Evolutionary conservation across 2,329 filamentous ascomycete species (phyloP), one percentile per base, ranked within the genome.

Genomic region (Cadophora luteo-olivacea): DNA sequence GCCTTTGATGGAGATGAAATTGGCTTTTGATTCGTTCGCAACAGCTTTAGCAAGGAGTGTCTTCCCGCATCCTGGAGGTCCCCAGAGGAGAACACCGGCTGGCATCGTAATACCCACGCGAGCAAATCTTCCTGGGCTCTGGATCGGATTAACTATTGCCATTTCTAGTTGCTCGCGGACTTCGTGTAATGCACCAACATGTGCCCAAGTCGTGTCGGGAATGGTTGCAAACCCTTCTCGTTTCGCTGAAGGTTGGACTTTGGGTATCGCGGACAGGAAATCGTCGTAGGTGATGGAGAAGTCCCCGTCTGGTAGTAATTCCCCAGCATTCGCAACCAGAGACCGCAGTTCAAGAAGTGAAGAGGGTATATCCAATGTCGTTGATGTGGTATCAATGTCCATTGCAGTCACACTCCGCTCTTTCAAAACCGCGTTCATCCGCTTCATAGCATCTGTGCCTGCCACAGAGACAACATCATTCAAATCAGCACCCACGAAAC

Each of bases 1-100:
- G 0, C 96, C 96, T 80, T 97, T 97, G 81, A 99, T 93, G 64
- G 93, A 94, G 80, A 99, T 99, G 83, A 99, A 99, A 80, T 97
- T 98, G 60, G 96, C 96, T 79, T 95, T 93, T 8, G 92, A 94
- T 78, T 97, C 94, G 79, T 97, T 97, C 66, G 96, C 96, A 4
- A 97, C 94, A 3, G 96, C 96, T 81, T 98, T 97, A 22, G 96
- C 96, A 1, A 99, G 89, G 1, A 99, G 86, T 0, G 96, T 99
- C 80, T 99, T 99, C 75, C 96, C 96, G 79, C 96, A 99, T 7
- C 96, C 96, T 0, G 96, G 96, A 0, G 96, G 96, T 0, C 96
- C 96, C 93, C 95, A 99, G 65, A 99, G 92, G 0, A 99, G 85
- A 3, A 97, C 93, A 19, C 96, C 96, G 0, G 93, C 92, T 0